These are phyloP conservation scores for Trichophyton verrucosum DNA, from an alignment of 2,329 filamentous ascomycete genomes.

Conservation along the genomic window DNA sequence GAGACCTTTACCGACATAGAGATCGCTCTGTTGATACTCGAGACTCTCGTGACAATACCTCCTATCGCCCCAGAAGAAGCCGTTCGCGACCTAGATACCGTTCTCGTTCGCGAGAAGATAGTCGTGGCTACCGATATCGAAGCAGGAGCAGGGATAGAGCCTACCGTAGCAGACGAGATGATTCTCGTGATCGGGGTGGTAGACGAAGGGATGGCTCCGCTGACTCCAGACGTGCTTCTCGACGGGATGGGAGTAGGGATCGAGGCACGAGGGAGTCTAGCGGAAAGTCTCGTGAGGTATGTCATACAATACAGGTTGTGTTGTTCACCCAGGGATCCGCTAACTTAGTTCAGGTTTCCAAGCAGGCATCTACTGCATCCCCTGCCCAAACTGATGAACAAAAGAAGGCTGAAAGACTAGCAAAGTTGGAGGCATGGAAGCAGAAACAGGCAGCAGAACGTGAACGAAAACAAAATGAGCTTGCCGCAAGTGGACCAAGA, in stretches of 20 bases:
- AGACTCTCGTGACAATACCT: constrained; percentile 50
- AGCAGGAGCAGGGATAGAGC: constrained; percentile 60
- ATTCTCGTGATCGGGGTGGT: constrained; percentile 54
- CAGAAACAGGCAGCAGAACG: constrained; percentile 67
- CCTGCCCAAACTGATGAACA: constrained; percentile 53
- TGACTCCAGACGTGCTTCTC: constrained; percentile 55
- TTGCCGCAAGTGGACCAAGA: constrained; percentile 49
- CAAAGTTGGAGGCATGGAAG: constrained; percentile 83
- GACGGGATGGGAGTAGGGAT: constrained; percentile 53
- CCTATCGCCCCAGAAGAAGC: constrained; percentile 52
- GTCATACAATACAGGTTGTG: constrained; percentile 19
- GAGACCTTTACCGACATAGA: constrained; percentile 45
- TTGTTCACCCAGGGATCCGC: constrained; percentile 11
- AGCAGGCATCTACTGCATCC: constrained; percentile 32
- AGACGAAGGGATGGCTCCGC: constrained; percentile 56
- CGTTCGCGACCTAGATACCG: constrained; percentile 52
- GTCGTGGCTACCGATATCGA: constrained; percentile 47
- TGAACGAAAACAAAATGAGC: constrained; percentile 58
- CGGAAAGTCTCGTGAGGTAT: constrained; percentile 46
- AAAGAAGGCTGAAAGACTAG: constrained; percentile 67
- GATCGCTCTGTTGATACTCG: constrained; percentile 14
- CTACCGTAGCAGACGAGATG: constrained; percentile 57
- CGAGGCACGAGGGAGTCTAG: constrained; percentile 40
- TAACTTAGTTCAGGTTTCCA: constrained; percentile 38
- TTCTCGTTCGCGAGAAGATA: constrained; percentile 43